phyloP scores from a whole-genome alignment of 208 protist species.

The Strigomonas oncopelti region DNA sequence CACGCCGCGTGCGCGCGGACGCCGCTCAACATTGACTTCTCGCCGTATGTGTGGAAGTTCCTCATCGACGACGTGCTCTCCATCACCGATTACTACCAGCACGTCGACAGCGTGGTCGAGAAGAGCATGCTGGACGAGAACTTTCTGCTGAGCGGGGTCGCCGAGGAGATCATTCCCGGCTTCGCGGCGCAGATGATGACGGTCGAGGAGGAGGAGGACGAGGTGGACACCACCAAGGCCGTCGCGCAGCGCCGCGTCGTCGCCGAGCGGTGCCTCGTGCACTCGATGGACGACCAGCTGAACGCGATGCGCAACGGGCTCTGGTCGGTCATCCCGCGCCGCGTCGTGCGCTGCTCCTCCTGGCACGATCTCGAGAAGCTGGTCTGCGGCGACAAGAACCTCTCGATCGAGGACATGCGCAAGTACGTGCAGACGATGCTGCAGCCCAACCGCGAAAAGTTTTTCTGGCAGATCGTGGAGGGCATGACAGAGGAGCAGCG shows the following conservation, averaged over 20 bases:
- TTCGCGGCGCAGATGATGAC: slow-evolving; percentile 48
- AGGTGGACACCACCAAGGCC: slow-evolving; percentile 21
- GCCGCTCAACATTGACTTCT: slow-evolving; percentile 84
- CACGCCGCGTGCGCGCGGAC: slow-evolving; percentile 61
- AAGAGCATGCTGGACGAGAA: slow-evolving; percentile 73
- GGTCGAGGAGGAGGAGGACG: slow-evolving; percentile 21
- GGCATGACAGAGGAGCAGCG: slow-evolving; percentile 77
- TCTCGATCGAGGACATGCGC: slow-evolving; percentile 57
- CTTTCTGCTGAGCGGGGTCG: slow-evolving; percentile 75
- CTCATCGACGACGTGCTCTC: slow-evolving; percentile 81
- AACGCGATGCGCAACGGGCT: slow-evolving; percentile 74
- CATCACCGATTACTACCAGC: slow-evolving; percentile 82
- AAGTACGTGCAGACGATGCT: slow-evolving; percentile 67
- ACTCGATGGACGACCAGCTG: slow-evolving; percentile 86
- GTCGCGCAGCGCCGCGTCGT: slow-evolving; percentile 45
- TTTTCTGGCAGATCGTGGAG: slow-evolving; percentile 86
- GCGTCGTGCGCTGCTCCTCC: slow-evolving; percentile 82
- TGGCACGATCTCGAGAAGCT: slow-evolving; percentile 80
- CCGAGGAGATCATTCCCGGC: slow-evolving; percentile 80
- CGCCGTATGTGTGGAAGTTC: slow-evolving; percentile 89
- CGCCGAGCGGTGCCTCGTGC: slow-evolving; percentile 79
- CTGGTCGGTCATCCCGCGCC: slow-evolving; percentile 70
- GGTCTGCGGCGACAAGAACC: slow-evolving; percentile 76
- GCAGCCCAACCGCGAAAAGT: slow-evolving; percentile 37
- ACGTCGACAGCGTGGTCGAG: slow-evolving; percentile 85